Evolutionary conservation across 164 flowering plant species (phyloP).

Genomic region (Buxus sempervirens): DNA sequence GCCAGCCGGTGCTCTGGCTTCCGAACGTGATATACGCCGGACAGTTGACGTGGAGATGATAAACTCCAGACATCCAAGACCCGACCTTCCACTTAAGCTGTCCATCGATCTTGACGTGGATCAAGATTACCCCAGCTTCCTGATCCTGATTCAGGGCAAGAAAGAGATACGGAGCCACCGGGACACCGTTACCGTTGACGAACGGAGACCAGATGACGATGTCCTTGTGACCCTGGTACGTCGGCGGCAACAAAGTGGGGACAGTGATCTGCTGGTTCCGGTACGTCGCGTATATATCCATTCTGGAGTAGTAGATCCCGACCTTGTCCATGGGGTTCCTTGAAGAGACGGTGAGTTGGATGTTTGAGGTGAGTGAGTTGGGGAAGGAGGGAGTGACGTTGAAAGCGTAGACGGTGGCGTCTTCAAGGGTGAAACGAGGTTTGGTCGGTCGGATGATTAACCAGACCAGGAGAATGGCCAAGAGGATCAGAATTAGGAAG

Average conservation of each 20-base stretch:
- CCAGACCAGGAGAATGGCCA: slow-evolving; percentile 29
- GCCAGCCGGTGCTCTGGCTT: slow-evolving; percentile 19
- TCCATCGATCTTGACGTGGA: slow-evolving; percentile 54
- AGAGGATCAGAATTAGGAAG: slow-evolving; percentile 18
- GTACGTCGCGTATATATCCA: slow-evolving; percentile 62
- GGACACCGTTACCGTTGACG: slow-evolving; percentile 47
- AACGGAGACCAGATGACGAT: slow-evolving; percentile 66
- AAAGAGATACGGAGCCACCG: slow-evolving; percentile 65
- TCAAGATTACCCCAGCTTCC: slow-evolving; percentile 27
- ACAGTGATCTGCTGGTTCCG: slow-evolving; percentile 65
- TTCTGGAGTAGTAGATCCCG: slow-evolving; percentile 71
- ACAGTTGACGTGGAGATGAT: slow-evolving; percentile 57
- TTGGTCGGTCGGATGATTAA: slow-evolving; percentile 31
- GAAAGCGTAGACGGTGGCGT: slow-evolving; percentile 73
- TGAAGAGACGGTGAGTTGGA: slow-evolving; percentile 61
- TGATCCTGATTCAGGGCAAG: slow-evolving; percentile 37
- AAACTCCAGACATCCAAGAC: slow-evolving; percentile 45
- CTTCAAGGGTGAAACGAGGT: slow-evolving; percentile 65
- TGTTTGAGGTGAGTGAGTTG: slow-evolving; percentile 44
- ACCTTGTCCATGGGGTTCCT: slow-evolving; percentile 63
- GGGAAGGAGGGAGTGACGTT: slow-evolving; percentile 57
- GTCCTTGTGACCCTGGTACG: slow-evolving; percentile 71
- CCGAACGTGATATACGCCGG: slow-evolving; percentile 51
- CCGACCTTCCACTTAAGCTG: slow-evolving; percentile 69
- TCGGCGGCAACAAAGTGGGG: slow-evolving; percentile 39